Percentiles rank a stretch among this genome's conserved stretches.
phyloP scores from a whole-genome alignment of 192 early-diverging fungal species.

The Coemansia sp. region DNA sequence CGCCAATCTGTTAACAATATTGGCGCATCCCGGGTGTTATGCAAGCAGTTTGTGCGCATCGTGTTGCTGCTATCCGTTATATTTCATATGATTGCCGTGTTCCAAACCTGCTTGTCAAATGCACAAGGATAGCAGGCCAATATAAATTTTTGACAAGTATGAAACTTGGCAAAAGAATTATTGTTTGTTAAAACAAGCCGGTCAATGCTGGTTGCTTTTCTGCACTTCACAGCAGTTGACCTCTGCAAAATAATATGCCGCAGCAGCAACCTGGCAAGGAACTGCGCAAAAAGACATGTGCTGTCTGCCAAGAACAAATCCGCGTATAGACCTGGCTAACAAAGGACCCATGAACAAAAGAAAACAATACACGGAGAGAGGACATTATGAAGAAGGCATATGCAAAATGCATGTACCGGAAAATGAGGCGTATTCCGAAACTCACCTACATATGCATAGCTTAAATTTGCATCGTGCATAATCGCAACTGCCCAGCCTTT shows the following conservation, averaged over 20 bases:
- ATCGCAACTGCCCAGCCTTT: not conserved
- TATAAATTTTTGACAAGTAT: slow-evolving; percentile 2
- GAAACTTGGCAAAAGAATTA: slow-evolving; percentile 1
- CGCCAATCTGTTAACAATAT: not conserved
- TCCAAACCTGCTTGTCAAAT: not conserved
- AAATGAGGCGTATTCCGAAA: slow-evolving; percentile 19
- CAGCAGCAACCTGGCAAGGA: not conserved
- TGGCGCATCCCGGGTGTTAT: not conserved
- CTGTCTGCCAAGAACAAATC: not conserved
- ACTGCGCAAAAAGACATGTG: not conserved
- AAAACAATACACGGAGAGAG: not conserved
- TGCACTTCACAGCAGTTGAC: not conserved
- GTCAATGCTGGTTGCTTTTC: not conserved
- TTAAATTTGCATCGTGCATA: slow-evolving; percentile 43
- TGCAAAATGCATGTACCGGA: slow-evolving; percentile 12
- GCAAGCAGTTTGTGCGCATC: not conserved
- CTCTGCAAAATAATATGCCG: not conserved
- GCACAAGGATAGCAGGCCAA: slow-evolving; percentile 1
- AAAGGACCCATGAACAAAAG: slow-evolving; percentile 8
- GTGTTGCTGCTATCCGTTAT: not conserved
- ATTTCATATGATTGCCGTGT: slow-evolving; percentile 4
- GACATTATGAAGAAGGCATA: not conserved
- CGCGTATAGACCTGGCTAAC: not conserved
- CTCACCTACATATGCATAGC: slow-evolving; percentile 10
- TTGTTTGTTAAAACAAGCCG: not conserved